phyloP scores from a whole-genome alignment of 1,139 yeast genomes.

The Nakaseomyces sp. region DNA sequence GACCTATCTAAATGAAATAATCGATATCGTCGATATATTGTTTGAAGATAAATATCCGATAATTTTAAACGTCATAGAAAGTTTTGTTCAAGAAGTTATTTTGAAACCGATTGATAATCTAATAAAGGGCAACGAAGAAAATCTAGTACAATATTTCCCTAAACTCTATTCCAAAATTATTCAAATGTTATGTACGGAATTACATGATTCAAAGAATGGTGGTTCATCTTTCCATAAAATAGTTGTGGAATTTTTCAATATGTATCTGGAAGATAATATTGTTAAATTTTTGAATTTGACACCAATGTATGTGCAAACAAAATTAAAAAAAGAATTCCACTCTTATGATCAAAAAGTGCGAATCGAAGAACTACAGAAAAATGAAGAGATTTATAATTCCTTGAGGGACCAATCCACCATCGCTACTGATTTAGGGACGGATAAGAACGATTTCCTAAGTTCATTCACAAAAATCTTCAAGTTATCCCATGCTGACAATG shows the following conservation, averaged over 20 bases:
- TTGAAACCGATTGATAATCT: constrained; percentile 26
- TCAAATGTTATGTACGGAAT: constrained; percentile 22
- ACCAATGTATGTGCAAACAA: constrained; percentile 30
- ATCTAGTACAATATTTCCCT: constrained; percentile 23
- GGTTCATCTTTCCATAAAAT: constrained; percentile 27
- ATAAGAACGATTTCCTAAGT: constrained; percentile 37
- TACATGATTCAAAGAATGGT: constrained; percentile 29
- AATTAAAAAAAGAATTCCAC: constrained; percentile 28
- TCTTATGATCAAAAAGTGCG: constrained; percentile 32
- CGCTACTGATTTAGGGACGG: constrained; percentile 20
- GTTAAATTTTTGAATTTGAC: constrained; percentile 37
- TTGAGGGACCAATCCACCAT: constrained; percentile 15
- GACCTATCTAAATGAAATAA: constrained; percentile 26
- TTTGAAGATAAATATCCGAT: constrained; percentile 32
- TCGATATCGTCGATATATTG: constrained; percentile 30
- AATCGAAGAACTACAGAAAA: constrained; percentile 24
- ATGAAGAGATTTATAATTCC: constrained; percentile 22
- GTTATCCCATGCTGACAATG: constrained; percentile 37
- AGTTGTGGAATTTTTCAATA: constrained; percentile 28
- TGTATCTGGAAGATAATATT: constrained; percentile 34
- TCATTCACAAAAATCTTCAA: constrained; percentile 55
- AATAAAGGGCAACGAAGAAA: constrained; percentile 9
- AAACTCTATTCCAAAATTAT: constrained; percentile 23
- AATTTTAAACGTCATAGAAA: constrained; percentile 33
- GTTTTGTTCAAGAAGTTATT: constrained; percentile 46